Conservation (phyloP, 75 land plant species). For the Ceratopteris richardii region DNA sequence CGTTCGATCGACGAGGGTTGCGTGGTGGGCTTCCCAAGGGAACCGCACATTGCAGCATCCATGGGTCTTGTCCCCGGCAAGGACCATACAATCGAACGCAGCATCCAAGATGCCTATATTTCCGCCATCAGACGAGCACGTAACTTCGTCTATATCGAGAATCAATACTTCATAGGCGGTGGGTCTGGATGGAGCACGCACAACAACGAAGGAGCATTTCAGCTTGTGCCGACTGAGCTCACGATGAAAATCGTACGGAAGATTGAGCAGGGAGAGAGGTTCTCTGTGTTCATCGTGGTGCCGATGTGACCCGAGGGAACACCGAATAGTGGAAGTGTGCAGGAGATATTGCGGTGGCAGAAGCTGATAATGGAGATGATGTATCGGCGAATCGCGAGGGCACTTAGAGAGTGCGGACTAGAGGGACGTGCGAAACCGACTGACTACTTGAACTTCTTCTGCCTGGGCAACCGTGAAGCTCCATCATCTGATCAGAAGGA, state of each 20-base stretch:
- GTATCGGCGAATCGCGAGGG: slow-evolving; percentile 27
- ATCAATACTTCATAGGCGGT: slow-evolving; percentile 54
- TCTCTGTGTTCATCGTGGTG: slow-evolving; percentile 37
- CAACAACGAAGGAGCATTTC: slow-evolving; percentile 25
- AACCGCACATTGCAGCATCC: slow-evolving; percentile 12
- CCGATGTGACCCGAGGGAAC: slow-evolving; percentile 57
- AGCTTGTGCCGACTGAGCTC: slow-evolving; percentile 40
- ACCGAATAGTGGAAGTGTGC: slow-evolving; percentile 28
- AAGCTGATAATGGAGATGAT: slow-evolving; percentile 37
- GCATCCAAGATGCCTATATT: slow-evolving; percentile 45
- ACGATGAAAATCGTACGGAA: slow-evolving; percentile 48
- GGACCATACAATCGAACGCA: slow-evolving; percentile 28
- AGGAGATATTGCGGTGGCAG: slow-evolving; percentile 30
- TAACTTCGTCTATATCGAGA: slow-evolving; percentile 45
- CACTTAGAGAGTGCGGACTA: slow-evolving; percentile 24
- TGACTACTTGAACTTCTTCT: slow-evolving; percentile 49
- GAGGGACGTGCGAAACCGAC: slow-evolving; percentile 9
- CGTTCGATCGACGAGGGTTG: slow-evolving; percentile 47
- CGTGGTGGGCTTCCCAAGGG: slow-evolving; percentile 29
- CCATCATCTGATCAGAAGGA: slow-evolving; percentile 23
- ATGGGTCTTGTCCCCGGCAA: slow-evolving; percentile 30
- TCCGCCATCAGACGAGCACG: slow-evolving; percentile 42
- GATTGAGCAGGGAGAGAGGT: slow-evolving; percentile 33
- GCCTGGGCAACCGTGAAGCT: slow-evolving; percentile 46
- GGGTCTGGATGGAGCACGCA: slow-evolving; percentile 28